These are phyloP conservation scores for Hapsidospora chrysogenum DNA, from an alignment of 495 filamentous ascomycete species.

Conservation along the genomic window DNA sequence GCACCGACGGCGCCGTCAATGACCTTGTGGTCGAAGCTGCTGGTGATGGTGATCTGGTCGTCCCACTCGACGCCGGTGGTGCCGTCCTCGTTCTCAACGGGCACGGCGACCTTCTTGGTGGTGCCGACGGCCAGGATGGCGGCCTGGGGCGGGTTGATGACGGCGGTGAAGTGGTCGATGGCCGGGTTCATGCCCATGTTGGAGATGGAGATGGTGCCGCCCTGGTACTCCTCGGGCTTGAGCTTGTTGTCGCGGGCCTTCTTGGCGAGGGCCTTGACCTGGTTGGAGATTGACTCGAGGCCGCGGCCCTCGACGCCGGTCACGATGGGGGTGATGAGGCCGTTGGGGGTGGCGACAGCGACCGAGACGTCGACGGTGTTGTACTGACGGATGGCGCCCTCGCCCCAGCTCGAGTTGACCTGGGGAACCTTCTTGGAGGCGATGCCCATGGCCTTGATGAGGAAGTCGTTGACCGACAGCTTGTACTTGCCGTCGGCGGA, in stretches of 20 bases:
- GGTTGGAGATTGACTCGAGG: conserved; percentile 67
- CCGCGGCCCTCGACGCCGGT: conserved; percentile 70
- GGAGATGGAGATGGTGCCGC: conserved; percentile 96
- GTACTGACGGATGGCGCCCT: conserved; percentile 82
- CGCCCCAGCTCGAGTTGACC: conserved; percentile 90
- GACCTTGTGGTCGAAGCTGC: conserved; percentile 95
- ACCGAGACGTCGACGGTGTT: conserved; percentile 82
- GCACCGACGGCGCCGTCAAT: conserved; percentile 79
- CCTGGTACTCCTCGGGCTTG: conserved; percentile 98
- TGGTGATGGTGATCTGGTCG: conserved; percentile 88
- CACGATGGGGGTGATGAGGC: conserved; percentile 96
- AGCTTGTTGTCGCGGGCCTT: conserved; percentile 94
- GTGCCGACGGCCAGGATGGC: conserved; percentile 91
- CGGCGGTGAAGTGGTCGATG: conserved; percentile 93
- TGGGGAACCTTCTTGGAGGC: conserved; percentile 85
- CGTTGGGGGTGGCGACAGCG: conserved; percentile 83
- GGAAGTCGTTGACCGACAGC: conserved; percentile 97
- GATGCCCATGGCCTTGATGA: conserved; percentile 85
- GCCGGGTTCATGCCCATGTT: conserved; percentile 99
- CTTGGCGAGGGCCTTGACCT: conserved; percentile 91
- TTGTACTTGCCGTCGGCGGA: conserved; percentile 85
- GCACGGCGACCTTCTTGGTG: conserved; percentile 83
- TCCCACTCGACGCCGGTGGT: conserved; percentile 70
- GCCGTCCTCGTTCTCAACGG: conserved; percentile 71
- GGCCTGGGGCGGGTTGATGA: conserved; percentile 98